Conservation (phyloP, 805 yeast genomes). For the Candida silvicultrix region DNA sequence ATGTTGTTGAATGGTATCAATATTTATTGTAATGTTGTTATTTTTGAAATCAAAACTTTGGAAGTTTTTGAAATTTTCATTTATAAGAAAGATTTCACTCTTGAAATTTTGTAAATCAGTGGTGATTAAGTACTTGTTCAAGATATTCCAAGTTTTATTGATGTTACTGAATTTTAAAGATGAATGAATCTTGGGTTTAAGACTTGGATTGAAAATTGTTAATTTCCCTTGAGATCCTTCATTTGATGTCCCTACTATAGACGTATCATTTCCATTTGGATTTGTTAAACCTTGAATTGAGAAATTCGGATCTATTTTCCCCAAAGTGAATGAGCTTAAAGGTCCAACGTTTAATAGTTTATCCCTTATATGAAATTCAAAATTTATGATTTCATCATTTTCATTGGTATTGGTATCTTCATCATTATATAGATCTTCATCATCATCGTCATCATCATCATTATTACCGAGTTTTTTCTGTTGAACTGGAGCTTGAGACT, state of each 20-base stretch:
- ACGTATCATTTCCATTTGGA: constrained; percentile 60
- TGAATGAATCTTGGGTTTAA: constrained; percentile 62
- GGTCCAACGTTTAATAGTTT: constrained; percentile 66
- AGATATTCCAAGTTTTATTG: constrained; percentile 69
- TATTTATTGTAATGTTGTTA: constrained; percentile 57
- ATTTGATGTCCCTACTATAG: constrained; percentile 69
- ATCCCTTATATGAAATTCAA: constrained; percentile 44
- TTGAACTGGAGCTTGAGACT: no score
- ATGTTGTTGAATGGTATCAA: constrained; percentile 51
- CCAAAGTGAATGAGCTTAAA: constrained; percentile 59
- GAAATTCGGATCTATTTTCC: constrained; percentile 47
- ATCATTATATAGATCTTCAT: constrained; percentile 31
- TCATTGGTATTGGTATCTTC: constrained; percentile 28
- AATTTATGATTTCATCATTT: constrained; percentile 24
- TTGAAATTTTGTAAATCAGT: constrained; percentile 60
- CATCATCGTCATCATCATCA: constrained; percentile 42
- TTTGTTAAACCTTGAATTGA: constrained; percentile 57
- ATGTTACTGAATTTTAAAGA: constrained; percentile 69
- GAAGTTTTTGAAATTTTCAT: constrained; percentile 54
- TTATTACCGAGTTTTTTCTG: no score
- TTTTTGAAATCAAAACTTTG: constrained; percentile 58
- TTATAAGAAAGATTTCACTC: constrained; percentile 63
- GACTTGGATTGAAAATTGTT: constrained; percentile 57
- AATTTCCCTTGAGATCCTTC: constrained; percentile 47
- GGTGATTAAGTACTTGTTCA: constrained; percentile 58